Evolutionary conservation across 1,139 yeast species (phyloP).

Genomic region (Saccharomyces pastorianus): DNA sequence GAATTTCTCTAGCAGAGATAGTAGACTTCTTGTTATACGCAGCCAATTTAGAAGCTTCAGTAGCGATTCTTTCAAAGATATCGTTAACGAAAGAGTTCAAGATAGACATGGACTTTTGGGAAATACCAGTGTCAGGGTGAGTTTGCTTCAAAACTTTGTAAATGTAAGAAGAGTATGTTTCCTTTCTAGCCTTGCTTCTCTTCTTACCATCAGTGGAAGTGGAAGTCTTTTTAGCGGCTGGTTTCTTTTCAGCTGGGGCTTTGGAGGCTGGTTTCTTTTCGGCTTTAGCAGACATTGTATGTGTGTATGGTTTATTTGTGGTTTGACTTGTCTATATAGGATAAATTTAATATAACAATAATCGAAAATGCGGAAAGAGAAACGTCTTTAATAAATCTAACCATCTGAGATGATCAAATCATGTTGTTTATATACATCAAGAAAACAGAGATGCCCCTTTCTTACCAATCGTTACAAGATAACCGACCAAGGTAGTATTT

Average conservation of each 20-base stretch:
- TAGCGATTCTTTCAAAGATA: slow-evolving; percentile 89
- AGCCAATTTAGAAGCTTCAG: slow-evolving; percentile 98
- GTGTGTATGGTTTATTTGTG: slow-evolving; percentile 7
- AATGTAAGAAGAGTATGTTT: slow-evolving; percentile 96
- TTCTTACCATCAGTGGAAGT: slow-evolving; percentile 70
- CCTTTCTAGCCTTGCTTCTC: slow-evolving; percentile 97
- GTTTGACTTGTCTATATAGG: background rate
- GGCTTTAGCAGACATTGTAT: slow-evolving; percentile 89
- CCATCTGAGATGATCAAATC: background rate
- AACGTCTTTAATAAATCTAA: background rate
- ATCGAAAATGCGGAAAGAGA: background rate
- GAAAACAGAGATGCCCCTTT: background rate
- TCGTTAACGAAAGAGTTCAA: slow-evolving; percentile 98
- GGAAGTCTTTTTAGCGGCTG: slow-evolving; percentile 93
- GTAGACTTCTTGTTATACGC: slow-evolving; percentile 99
- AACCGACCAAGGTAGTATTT: background rate
- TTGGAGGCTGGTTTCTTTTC: slow-evolving; percentile 98
- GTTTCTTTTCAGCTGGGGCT: slow-evolving; percentile 97
- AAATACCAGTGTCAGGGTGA: slow-evolving; percentile 99
- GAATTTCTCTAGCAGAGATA: slow-evolving; percentile 98
- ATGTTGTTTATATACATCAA: background rate
- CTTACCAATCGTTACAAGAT: background rate
- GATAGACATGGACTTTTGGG: slow-evolving; percentile 98
- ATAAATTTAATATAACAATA: too few species aligned
- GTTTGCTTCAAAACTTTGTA: slow-evolving; percentile 98